Conservation (phyloP, 2,329 filamentous ascomycete species). For the Lachnellula hyalina region DNA sequence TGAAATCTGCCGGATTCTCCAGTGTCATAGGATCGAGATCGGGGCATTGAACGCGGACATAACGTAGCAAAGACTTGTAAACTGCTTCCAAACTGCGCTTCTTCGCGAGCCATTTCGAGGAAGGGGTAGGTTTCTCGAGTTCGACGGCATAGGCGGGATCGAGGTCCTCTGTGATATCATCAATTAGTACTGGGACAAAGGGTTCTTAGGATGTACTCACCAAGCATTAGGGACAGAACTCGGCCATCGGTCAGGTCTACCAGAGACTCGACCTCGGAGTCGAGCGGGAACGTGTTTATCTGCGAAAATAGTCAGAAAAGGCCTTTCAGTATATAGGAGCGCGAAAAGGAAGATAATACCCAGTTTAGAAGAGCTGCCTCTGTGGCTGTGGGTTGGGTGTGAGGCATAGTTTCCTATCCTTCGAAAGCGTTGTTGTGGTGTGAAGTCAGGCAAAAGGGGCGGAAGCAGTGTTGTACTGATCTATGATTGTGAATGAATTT, state of each 20-base stretch:
- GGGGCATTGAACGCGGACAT: conserved; percentile 48
- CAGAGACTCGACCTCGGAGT: conserved; percentile 25
- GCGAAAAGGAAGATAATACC: conserved; percentile 34
- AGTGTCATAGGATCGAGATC: conserved; percentile 46
- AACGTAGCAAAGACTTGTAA: conserved; percentile 49
- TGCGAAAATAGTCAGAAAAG: conserved; percentile 20
- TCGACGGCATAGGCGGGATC: conserved; percentile 52
- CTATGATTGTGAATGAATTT: background rate
- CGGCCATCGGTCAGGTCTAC: conserved; percentile 32
- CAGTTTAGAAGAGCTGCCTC: conserved; percentile 53
- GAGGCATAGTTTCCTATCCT: conserved; percentile 14
- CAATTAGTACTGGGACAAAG: conserved; percentile 11
- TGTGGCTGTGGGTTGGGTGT: conserved; percentile 39
- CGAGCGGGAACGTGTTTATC: conserved; percentile 33
- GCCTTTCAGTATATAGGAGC: background rate
- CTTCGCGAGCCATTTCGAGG: conserved; percentile 34
- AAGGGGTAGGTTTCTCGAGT: conserved; percentile 41
- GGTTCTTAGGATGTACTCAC: conserved; percentile 34
- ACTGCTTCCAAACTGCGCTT: conserved; percentile 50
- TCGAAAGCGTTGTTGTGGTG: background rate
- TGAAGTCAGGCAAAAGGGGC: background rate
- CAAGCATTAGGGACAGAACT: conserved; percentile 30
- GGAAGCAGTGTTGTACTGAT: background rate
- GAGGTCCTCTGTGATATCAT: conserved; percentile 52
- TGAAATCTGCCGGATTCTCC: conserved; percentile 47